phyloP scores from a whole-genome alignment of 331 rosid species.

The Cydonia oblonga region DNA sequence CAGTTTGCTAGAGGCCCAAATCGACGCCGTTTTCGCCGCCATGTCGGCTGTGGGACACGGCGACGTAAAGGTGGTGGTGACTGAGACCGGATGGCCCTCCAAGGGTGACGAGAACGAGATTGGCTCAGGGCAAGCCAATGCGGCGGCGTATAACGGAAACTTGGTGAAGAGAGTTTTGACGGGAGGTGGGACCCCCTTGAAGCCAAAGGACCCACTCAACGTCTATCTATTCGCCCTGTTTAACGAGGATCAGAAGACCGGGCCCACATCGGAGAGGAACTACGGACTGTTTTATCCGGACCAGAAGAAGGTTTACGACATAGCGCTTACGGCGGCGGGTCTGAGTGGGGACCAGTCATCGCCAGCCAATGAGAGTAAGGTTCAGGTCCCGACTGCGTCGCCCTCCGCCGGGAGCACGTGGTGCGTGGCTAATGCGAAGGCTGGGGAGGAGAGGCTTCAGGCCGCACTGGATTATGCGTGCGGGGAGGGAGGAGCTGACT shows the following conservation, averaged over 20 bases:
- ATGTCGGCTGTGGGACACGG: slow-evolving; percentile 47
- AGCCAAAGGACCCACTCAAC: slow-evolving; percentile 29
- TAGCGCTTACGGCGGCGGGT: slow-evolving; percentile 26
- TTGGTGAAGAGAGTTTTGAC: slow-evolving; percentile 39
- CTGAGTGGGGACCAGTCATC: neutral
- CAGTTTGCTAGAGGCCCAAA: slow-evolving; percentile 56
- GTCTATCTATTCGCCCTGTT: slow-evolving; percentile 64
- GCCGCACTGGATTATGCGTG: slow-evolving; percentile 21
- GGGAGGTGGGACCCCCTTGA: slow-evolving; percentile 57
- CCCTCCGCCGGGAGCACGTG: slow-evolving; percentile 17
- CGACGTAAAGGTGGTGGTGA: slow-evolving; percentile 37
- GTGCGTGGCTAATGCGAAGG: slow-evolving; percentile 24
- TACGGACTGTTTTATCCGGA: slow-evolving; percentile 70
- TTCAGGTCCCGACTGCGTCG: slow-evolving; percentile 17
- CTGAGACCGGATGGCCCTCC: slow-evolving; percentile 90
- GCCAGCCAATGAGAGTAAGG: slow-evolving; percentile 20
- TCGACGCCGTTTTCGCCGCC: slow-evolving; percentile 84
- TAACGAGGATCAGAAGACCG: slow-evolving; percentile 59
- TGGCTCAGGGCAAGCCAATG: slow-evolving; percentile 50
- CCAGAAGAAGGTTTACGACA: slow-evolving; percentile 44
- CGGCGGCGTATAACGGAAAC: slow-evolving; percentile 79
- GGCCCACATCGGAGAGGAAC: slow-evolving; percentile 76
- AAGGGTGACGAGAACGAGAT: slow-evolving; percentile 54
- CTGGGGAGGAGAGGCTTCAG: slow-evolving; percentile 23
- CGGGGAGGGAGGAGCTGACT: slow-evolving; percentile 36